Base-by-base conservation (phyloP, 139 green algal species). In the Coelastrella sp. region DNA sequence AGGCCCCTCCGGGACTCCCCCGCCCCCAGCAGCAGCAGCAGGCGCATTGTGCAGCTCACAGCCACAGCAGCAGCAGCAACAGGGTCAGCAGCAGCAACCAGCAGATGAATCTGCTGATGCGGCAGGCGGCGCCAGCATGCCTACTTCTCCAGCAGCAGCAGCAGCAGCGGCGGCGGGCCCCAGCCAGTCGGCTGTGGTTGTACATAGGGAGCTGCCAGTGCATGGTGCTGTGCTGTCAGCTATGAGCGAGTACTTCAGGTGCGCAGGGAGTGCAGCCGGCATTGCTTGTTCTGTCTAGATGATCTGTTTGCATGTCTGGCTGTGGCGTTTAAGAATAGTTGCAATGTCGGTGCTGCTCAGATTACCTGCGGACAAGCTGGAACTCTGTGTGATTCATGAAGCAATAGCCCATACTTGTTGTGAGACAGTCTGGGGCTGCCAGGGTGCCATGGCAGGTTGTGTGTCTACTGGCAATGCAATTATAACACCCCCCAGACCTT, bases 211-310 rank as follows among this genome's bases (percentile, higher is more conserved):
- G 10, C 16, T 89, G 7, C 85, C 85, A 3, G 85, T 89, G 10
- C 85, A 89, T 22, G 85, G 85, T 59, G 85, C 85, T 16, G 85
- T 89, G 57, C 85, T 89, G n/a, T 71, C 68, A 32, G 85, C 85
- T 7, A 83, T 89, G 85, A 89, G 85, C 17, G 85, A 89, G 22
- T 89, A 89, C 16, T 89, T 89, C 57, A 83, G 68, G 68, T 76
- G 17, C 7, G 61, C 10, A 71, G 61, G 61, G 32, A 47, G 32
- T 47, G 32, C 32, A 47, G 32, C 1, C 32, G 32, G 32, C 32
- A 47, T 47, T 1, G 32, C 32, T 47, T 47, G 32, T 47, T 0
- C 0, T 47, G 32, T 0, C 1, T 47, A 47, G 1, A 1, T 47
- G 32, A n/a, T n/a, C n/a, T n/a, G n/a, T n/a, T n/a, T n/a, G n/a